phyloP scores from a whole-genome alignment of 768 basidiomycete genomes.

The Mycena pura region DNA sequence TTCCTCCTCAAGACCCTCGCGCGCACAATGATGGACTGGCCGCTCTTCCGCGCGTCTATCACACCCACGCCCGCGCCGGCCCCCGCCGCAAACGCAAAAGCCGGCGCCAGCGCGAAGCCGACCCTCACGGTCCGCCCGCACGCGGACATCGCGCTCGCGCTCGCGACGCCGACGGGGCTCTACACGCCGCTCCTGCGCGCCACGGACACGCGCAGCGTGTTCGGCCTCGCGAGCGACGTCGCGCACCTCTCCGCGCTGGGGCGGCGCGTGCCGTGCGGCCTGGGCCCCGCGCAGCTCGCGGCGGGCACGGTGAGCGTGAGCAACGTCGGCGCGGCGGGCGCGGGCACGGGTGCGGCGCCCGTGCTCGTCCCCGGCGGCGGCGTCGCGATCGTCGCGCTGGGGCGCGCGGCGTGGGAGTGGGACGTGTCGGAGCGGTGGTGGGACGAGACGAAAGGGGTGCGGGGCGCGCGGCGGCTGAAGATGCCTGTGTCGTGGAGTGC shows the following conservation, averaged over 20 bases:
- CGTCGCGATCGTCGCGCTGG: conserved; percentile 27
- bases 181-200: conserved; percentile 77
- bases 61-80: conserved; percentile 49
- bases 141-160: conserved; percentile 77
- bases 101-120: conserved; percentile 52
- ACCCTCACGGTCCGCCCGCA: conserved; percentile 74
- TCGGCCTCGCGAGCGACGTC: conserved; percentile 65
- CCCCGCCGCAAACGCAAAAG: conserved; percentile 27
- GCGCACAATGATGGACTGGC: conserved; percentile 84
- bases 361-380: conserved; percentile 85
- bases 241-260: conserved; percentile 68
- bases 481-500: conserved; percentile 82
- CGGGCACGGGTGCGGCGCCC: conserved; percentile 72
- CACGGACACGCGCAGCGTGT: conserved; percentile 63
- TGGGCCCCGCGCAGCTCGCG: conserved; percentile 75
- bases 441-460: conserved; percentile 36
- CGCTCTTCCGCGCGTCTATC: conserved; percentile 80
- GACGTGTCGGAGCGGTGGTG: conserved; percentile 11
- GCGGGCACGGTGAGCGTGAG: conserved; percentile 79
- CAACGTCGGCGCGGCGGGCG: conserved; percentile 83
- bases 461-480: conserved; percentile 14
- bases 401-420: conserved; percentile 26
- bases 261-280: conserved; percentile 67
- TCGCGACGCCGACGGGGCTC: conserved; percentile 83
- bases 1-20: conserved; percentile 84